Base-by-base conservation (phyloP, 208 protist species). In the Trypanosoma theileri region DNA sequence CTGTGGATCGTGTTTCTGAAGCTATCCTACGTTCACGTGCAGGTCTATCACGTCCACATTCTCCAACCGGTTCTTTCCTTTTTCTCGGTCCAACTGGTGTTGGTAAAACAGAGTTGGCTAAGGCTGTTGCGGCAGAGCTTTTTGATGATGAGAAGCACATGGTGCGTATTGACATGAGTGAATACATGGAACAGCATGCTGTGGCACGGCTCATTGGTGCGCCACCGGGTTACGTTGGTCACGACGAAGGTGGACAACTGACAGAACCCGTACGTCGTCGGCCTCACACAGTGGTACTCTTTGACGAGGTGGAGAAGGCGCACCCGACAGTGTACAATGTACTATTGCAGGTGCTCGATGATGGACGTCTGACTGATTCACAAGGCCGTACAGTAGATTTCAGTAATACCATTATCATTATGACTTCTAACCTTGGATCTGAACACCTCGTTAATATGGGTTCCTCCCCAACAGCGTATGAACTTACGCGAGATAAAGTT, bases 301-400 rank as follows among this genome's bases (percentile, higher is more conserved):
- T 99, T 51, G 98, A 99, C 73, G 98, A 99, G 62, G 75, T 99
- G 28, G 97, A 99, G 75, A 99, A 99, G 83, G 97, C 96, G 3
- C 97, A 98, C 72, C 76, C 66, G 19, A 72, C 77, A 50, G 84
- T 99, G 11, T 87, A 86, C 55, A 98, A 98, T 67, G 73, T 98
- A 12, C 77, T 99, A 4, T 74, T 99, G 9, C 97, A 98, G 79
- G 77, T 99, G 10, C 75, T 99, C 10, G 98, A 99, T 70, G 98
- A 99, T 42, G 97, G 95, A 14, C 75, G 94, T 31, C 70, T 98
- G 1, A 99, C 96, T 10, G 97, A 99, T 77, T 75, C 78, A 13
- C 79, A 97, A 58, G 98, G 98, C 19, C 81, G 90, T 46, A 92
- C 75, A 9, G 91, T 98, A 2, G 91, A 98, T 69, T 98, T 98